phyloP scores from a whole-genome alignment of 2,329 filamentous ascomycete genomes.

The Cercospora sojina region DNA sequence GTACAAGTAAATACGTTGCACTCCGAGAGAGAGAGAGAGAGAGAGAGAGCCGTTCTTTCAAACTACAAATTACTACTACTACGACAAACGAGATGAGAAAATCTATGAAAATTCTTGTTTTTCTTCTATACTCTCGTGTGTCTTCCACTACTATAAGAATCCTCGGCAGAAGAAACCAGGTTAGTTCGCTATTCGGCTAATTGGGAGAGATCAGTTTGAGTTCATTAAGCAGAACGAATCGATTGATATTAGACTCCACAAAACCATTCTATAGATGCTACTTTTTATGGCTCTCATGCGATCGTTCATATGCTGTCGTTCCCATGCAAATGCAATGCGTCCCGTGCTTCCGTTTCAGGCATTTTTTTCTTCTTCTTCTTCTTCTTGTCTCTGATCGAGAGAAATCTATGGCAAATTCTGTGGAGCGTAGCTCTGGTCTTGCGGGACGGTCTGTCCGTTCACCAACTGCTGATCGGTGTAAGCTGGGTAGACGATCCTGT shows the following conservation, averaged over 20 bases:
- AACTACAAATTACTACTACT: too few relatives aligned
- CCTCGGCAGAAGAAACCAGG: too few relatives aligned
- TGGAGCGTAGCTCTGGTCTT: constrained; percentile 30
- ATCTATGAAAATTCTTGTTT: too few relatives aligned
- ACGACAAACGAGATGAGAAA: too few relatives aligned
- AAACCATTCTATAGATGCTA: background rate
- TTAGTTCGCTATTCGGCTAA: too few relatives aligned
- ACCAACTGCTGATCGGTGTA: constrained; percentile 28
- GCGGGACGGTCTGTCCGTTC: constrained; percentile 21
- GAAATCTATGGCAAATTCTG: constrained; percentile 23
- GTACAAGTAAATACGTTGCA: background rate
- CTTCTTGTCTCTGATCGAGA: background rate
- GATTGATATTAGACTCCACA: background rate
- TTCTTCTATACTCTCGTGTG: too few relatives aligned
- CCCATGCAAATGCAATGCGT: background rate
- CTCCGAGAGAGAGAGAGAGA: too few relatives aligned
- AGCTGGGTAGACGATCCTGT: constrained; percentile 24
- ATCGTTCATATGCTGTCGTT: background rate
- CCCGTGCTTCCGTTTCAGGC: background rate
- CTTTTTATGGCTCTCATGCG: background rate
- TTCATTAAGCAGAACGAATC: too few relatives aligned
- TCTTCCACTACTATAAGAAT: too few relatives aligned
- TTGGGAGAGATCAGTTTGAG: too few relatives aligned
- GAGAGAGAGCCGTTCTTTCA: too few relatives aligned
- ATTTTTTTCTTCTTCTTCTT: background rate